These are phyloP conservation scores for Fusarium virguliforme DNA, from an alignment of 2,329 filamentous ascomycete genomes.

Conservation along the genomic window DNA sequence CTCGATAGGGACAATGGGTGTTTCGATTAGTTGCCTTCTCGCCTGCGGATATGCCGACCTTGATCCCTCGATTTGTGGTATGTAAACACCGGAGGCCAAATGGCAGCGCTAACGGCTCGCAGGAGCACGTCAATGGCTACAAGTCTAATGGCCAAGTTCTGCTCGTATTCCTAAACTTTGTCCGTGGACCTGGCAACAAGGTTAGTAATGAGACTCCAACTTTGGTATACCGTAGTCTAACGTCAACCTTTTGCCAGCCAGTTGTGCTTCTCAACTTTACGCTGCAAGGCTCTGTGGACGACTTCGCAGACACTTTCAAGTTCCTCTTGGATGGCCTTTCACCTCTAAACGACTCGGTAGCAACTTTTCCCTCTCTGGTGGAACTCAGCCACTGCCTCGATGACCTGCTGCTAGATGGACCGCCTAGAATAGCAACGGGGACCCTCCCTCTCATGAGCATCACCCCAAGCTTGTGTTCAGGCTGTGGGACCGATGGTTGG, in stretches of 20 bases:
- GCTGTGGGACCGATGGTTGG: not conserved
- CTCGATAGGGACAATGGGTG: not conserved
- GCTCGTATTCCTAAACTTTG: not conserved
- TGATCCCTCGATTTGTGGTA: not conserved
- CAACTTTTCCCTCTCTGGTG: not conserved
- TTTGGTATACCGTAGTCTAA: not conserved
- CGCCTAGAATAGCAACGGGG: not conserved
- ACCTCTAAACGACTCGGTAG: not conserved
- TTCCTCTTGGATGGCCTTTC: not conserved
- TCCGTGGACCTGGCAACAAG: not conserved
- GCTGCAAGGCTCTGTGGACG: not conserved
- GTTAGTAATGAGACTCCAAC: not conserved
- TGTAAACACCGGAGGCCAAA: not conserved
- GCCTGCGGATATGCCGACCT: not conserved
- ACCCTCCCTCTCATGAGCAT: not conserved
- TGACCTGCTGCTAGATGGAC: not conserved
- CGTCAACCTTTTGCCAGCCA: not conserved
- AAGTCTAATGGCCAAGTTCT: not conserved
- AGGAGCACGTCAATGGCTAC: not conserved
- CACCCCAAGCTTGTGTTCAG: not conserved
- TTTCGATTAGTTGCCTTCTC: not conserved
- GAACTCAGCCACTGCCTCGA: constrained; percentile 1
- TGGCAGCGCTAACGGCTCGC: not conserved
- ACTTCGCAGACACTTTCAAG: not conserved
- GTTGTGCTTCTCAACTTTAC: not conserved